phyloP scores from a whole-genome alignment of 495 filamentous ascomycete species.

The Podospora conica region DNA sequence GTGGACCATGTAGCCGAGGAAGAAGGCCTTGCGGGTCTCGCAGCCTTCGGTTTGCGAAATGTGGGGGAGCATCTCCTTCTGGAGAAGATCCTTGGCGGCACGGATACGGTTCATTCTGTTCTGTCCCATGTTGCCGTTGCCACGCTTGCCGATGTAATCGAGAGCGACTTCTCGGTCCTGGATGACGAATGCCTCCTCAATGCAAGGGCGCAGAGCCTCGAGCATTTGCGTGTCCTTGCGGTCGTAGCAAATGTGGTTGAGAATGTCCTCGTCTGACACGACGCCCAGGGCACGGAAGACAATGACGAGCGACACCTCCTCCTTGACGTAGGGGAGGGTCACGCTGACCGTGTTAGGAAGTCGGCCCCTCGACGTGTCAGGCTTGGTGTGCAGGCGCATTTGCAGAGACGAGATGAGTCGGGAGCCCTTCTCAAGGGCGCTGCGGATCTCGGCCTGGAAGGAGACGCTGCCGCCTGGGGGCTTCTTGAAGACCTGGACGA shows the following conservation, averaged over 20 bases:
- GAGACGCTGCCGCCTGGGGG: conserved; percentile 78
- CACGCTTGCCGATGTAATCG: conserved; percentile 90
- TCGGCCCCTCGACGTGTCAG: conserved; percentile 65
- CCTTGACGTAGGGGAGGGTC: conserved; percentile 86
- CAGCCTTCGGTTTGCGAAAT: conserved; percentile 95
- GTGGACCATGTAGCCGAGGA: conserved; percentile 98
- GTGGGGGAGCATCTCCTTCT: conserved; percentile 93
- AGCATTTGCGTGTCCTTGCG: conserved; percentile 93
- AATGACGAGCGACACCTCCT: conserved; percentile 86
- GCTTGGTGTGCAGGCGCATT: conserved; percentile 81
- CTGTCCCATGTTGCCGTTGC: conserved; percentile 56
- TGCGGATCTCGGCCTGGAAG: conserved; percentile 91
- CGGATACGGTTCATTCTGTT: conserved; percentile 82
- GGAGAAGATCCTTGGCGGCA: conserved; percentile 87
- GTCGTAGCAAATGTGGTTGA: conserved; percentile 96
- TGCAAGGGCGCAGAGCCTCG: conserved; percentile 92
- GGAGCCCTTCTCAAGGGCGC: conserved; percentile 92
- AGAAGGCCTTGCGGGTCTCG: conserved; percentile 95
- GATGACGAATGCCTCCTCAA: conserved; percentile 92
- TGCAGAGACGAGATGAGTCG: conserved; percentile 84
- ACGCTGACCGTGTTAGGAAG: conserved; percentile 84
- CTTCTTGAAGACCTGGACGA: conserved; percentile 98
- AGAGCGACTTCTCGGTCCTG: conserved; percentile 94
- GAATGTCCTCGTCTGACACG: conserved; percentile 95
- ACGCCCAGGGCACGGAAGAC: conserved; percentile 94